phyloP scores from a whole-genome alignment of 2,329 filamentous ascomycete genomes.

The Nakataea oryzae region DNA sequence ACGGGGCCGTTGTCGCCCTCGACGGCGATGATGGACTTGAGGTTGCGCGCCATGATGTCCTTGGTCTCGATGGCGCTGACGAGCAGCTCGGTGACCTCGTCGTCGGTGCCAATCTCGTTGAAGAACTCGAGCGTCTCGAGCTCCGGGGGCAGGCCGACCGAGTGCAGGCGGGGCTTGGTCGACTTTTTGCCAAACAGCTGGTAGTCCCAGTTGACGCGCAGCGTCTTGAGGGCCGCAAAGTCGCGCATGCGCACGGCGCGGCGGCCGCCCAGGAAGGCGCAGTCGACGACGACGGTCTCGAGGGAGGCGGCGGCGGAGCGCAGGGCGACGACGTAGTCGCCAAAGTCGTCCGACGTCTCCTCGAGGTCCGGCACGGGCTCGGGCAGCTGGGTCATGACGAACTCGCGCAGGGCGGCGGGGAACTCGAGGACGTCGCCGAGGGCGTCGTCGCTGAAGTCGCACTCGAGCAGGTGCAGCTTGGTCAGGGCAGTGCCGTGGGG shows the following conservation, averaged over 20 bases:
- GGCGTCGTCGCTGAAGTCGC: conserved; percentile 36
- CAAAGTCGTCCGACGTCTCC: conserved; percentile 34
- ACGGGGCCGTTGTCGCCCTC: conserved; percentile 19
- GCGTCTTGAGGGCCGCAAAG: conserved; percentile 26
- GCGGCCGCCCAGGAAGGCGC: conserved; percentile 25
- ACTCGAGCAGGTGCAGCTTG: conserved; percentile 34
- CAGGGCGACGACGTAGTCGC: conserved; percentile 34
- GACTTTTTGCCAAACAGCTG: conserved; percentile 35
- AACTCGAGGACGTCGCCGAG: conserved; percentile 29
- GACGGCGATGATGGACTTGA: conserved; percentile 25
- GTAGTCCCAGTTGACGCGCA: conserved; percentile 35
- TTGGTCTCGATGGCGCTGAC: conserved; percentile 25
- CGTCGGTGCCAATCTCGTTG: conserved; percentile 20
- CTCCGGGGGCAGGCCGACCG: conserved; percentile 33
- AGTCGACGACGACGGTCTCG: conserved; percentile 33
- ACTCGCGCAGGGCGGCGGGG: conserved; percentile 31
- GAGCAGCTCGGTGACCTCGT: conserved; percentile 34
- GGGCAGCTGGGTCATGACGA: conserved; percentile 33
- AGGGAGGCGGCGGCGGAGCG: conserved; percentile 28
- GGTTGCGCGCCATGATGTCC: conserved; percentile 23
- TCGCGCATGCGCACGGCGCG: conserved; percentile 31
- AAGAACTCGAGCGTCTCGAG: conserved; percentile 32
- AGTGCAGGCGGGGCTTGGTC: conserved; percentile 32
- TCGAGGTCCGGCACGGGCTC: conserved; percentile 31
- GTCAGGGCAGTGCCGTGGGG: conserved; percentile 33